Percentiles rank a stretch among this genome's conserved stretches.
Evolutionary conservation across 495 filamentous ascomycete genomes (phyloP).

Genomic region (Xylaria venustula): DNA sequence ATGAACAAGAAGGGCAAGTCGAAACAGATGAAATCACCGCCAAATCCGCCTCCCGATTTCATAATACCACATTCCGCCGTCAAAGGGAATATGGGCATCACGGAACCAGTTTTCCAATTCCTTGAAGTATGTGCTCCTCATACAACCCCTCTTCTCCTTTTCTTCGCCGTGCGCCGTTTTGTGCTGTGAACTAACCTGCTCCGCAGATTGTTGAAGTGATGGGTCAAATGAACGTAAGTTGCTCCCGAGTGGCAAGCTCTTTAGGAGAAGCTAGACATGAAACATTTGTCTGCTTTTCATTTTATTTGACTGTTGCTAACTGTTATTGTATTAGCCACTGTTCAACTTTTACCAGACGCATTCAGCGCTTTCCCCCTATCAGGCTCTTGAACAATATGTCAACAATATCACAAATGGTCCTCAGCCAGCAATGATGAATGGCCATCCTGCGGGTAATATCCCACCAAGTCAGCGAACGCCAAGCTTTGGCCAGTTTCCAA

Average conservation of each 20-base stretch:
- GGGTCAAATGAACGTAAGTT: slow-evolving; percentile 61
- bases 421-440: slow-evolving; percentile 34
- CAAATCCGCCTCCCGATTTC: slow-evolving; percentile 52
- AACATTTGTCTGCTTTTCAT: neutral
- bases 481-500: slow-evolving; percentile 49
- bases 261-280: neutral
- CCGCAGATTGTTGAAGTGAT: slow-evolving; percentile 69
- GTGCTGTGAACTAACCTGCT: neutral
- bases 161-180: neutral
- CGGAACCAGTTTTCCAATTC: slow-evolving; percentile 60
- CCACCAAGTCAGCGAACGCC: slow-evolving; percentile 44
- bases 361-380: slow-evolving; percentile 56
- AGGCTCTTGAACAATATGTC: slow-evolving; percentile 63
- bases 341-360: slow-evolving; percentile 61
- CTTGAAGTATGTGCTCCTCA: slow-evolving; percentile 56
- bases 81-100: slow-evolving; percentile 58
- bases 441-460: slow-evolving; percentile 33
- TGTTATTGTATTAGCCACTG: slow-evolving; percentile 36
- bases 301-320: neutral
- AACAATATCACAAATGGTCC: slow-evolving; percentile 32
- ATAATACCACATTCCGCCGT: slow-evolving; percentile 64
- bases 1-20: slow-evolving; percentile 67
- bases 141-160: no score
- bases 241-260: neutral
- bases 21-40: slow-evolving; percentile 46